Evolutionary conservation across 352 stramenopile genomes (phyloP).

Genomic region (Globisporangium ultimum): DNA sequence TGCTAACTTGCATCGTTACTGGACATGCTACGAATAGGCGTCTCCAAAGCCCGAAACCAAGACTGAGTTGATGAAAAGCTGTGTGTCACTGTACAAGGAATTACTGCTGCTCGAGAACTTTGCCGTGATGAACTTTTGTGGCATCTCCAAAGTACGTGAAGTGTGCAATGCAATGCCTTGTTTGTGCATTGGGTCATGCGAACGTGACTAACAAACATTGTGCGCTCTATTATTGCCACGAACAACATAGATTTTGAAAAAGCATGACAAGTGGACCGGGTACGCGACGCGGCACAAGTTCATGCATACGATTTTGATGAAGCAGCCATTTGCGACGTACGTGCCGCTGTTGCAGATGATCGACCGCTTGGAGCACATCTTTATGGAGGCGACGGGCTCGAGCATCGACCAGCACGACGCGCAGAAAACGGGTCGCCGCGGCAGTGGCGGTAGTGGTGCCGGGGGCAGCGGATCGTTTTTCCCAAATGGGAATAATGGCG

Average conservation of each 20-base stretch:
- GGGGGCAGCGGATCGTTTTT: constrained; percentile 8
- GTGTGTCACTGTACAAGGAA: constrained; percentile 85
- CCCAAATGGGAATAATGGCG: neutral
- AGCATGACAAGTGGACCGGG: constrained; percentile 90
- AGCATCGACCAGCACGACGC: constrained; percentile 85
- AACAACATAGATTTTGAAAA: constrained; percentile 66
- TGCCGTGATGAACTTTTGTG: constrained; percentile 88
- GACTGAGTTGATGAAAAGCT: constrained; percentile 77
- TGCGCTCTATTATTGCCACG: too few relatives aligned
- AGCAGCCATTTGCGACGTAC: constrained; percentile 86
- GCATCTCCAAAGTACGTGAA: constrained; percentile 60
- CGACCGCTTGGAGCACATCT: constrained; percentile 83
- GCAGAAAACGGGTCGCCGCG: constrained; percentile 44
- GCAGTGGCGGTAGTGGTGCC: constrained; percentile 7
- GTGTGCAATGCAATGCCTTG: too few relatives aligned
- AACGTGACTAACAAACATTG: too few relatives aligned
- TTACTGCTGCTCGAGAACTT: constrained; percentile 86
- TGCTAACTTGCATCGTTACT: too few relatives aligned
- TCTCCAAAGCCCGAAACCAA: constrained; percentile 48
- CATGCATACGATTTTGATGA: constrained; percentile 88
- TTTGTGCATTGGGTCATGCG: too few relatives aligned
- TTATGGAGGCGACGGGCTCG: constrained; percentile 83
- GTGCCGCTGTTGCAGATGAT: constrained; percentile 85
- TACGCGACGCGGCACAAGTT: constrained; percentile 90
- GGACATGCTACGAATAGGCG: constrained; percentile 17